Percentiles rank a stretch among this genome's conserved stretches.
Evolutionary conservation across 2,329 filamentous ascomycete species (phyloP).

Genomic region (Calonectria hongkongensis): DNA sequence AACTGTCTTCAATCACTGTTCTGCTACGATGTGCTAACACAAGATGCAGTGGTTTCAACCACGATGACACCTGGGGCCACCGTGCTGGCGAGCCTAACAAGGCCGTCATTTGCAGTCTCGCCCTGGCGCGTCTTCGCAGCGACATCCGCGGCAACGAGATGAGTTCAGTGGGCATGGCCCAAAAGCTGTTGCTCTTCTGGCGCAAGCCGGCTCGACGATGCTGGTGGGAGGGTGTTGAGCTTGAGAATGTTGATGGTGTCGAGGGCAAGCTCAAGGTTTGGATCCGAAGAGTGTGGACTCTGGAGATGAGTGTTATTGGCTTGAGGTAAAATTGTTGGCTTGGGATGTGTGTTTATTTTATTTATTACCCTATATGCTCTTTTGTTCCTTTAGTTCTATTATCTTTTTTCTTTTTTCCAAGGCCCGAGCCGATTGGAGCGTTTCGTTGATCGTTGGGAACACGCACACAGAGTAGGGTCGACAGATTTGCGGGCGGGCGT

Average conservation of each 20-base stretch:
- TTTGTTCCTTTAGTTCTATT: conserved; percentile 38
- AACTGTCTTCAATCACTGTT: neutral
- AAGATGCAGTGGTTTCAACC: conserved; percentile 89
- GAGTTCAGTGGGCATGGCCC: conserved; percentile 93
- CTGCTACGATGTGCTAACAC: conserved; percentile 21
- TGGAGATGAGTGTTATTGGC: conserved; percentile 97
- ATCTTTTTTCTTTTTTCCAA: conserved; percentile 43
- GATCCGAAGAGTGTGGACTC: conserved; percentile 98
- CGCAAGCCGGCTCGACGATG: conserved; percentile 95
- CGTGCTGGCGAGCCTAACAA: conserved; percentile 98
- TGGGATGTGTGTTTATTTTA: conserved; percentile 42
- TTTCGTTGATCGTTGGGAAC: conserved; percentile 46
- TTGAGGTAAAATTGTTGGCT: conserved; percentile 72
- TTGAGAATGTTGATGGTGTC: conserved; percentile 91
- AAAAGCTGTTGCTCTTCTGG: conserved; percentile 98
- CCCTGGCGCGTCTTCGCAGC: conserved; percentile 92
- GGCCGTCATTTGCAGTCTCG: conserved; percentile 97
- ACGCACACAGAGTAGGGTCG: conserved; percentile 45
- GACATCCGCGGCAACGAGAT: conserved; percentile 89
- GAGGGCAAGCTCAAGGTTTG: conserved; percentile 96
- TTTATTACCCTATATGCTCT: conserved; percentile 41
- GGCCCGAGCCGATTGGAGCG: conserved; percentile 44
- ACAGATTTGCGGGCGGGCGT: conserved; percentile 53
- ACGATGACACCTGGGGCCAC: conserved; percentile 96
- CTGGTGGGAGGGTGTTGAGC: conserved; percentile 99